These are phyloP conservation scores for Geosmithia putterillii DNA, from an alignment of 2,329 filamentous ascomycete genomes.

Conservation along the genomic window DNA sequence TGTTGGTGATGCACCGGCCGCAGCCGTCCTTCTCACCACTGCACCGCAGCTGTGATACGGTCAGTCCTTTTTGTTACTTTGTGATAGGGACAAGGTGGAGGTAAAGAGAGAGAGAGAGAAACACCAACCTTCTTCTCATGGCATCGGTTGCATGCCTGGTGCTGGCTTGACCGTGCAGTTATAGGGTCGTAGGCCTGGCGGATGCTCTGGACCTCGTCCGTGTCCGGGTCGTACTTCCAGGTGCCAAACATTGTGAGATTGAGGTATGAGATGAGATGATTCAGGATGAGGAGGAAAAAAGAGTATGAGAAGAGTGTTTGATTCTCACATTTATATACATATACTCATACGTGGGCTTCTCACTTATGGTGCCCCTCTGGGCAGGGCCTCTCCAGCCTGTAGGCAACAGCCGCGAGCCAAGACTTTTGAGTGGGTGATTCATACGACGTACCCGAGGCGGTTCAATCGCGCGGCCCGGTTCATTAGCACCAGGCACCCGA, in stretches of 20 bases:
- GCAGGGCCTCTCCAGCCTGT: no score
- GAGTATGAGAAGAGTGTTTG: neutral
- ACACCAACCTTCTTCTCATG: conserved; percentile 23
- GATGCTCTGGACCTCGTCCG: conserved; percentile 22
- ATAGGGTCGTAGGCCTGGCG: conserved; percentile 21
- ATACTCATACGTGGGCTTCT: no score
- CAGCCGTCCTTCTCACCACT: conserved; percentile 24
- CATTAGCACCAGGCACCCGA: no score
- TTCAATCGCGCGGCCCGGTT: no score
- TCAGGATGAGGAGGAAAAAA: neutral
- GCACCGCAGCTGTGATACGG: conserved; percentile 17
- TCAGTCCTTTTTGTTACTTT: neutral
- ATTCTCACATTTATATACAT: no score
- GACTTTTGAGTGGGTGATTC: no score
- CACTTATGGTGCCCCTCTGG: no score
- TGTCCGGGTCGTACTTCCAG: conserved; percentile 25
- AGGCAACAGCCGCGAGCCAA: no score
- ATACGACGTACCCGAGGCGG: no score
- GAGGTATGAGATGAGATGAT: no score
- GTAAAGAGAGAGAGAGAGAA: neutral
- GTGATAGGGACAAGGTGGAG: neutral
- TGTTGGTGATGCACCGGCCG: conserved; percentile 17
- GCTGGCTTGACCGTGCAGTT: conserved; percentile 22
- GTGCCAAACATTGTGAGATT: conserved; percentile 22
- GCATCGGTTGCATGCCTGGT: conserved; percentile 24